Percentiles rank a stretch among this genome's conserved stretches.
These are phyloP conservation scores for Komagataella ulmi DNA, from an alignment of 805 yeast species.

Conservation along the genomic window DNA sequence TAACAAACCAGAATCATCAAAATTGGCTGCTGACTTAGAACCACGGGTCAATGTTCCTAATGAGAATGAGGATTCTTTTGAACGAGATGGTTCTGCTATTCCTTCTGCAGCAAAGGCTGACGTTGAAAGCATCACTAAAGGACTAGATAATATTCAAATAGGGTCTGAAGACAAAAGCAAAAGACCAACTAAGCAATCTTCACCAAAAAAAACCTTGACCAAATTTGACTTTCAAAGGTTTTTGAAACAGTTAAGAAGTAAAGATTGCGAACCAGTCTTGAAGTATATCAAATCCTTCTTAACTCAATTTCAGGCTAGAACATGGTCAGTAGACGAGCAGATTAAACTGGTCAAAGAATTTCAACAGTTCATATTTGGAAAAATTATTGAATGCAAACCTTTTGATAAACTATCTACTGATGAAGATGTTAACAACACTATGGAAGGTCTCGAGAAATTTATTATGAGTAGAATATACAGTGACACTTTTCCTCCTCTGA, in stretches of 20 bases:
- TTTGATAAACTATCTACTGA: slow-evolving; percentile 50
- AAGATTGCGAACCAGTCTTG: slow-evolving; percentile 79
- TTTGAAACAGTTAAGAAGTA: slow-evolving; percentile 53
- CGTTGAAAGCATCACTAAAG: neutral
- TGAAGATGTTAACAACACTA: slow-evolving; percentile 51
- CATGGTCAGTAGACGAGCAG: slow-evolving; percentile 71
- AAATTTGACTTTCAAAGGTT: slow-evolving; percentile 76
- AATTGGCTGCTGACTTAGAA: neutral
- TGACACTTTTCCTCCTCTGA: slow-evolving; percentile 65
- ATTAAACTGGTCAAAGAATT: slow-evolving; percentile 68
- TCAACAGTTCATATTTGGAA: slow-evolving; percentile 52
- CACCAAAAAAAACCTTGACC: neutral
- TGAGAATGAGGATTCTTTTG: neutral
- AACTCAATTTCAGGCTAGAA: slow-evolving; percentile 54
- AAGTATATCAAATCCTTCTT: slow-evolving; percentile 78
- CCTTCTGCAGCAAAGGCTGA: neutral
- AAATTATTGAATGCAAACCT: slow-evolving; percentile 54
- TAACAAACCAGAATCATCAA: neutral
- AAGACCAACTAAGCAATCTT: neutral
- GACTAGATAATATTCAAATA: neutral
- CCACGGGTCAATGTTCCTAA: neutral
- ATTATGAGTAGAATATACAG: slow-evolving; percentile 78
- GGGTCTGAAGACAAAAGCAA: neutral
- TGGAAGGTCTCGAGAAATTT: slow-evolving; percentile 87
- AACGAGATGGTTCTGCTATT: neutral